Evolutionary conservation across 2,329 filamentous ascomycete genomes (phyloP).

Genomic region (Alternaria triticina): DNA sequence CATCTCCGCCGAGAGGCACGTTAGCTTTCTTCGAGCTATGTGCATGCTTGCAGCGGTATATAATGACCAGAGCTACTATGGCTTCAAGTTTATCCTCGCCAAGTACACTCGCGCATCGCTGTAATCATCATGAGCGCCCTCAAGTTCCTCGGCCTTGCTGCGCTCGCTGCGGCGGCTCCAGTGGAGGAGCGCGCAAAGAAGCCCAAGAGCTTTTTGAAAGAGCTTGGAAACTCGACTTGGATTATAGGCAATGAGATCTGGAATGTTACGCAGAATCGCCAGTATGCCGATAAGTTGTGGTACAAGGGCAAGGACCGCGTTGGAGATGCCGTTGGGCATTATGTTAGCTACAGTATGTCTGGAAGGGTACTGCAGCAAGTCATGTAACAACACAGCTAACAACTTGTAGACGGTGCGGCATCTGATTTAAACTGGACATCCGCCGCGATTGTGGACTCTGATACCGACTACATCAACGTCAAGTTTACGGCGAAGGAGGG

Average conservation of each 20-base stretch:
- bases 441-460: conserved; percentile 52
- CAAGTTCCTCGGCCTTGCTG: conserved; percentile 23
- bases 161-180: conserved; percentile 25
- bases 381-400: not conserved
- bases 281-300: conserved; percentile 51
- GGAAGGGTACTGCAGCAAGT: not conserved
- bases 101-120: not conserved
- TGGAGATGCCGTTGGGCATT: conserved; percentile 51
- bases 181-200: conserved; percentile 28
- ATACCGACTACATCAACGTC: conserved; percentile 56
- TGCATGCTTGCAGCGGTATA: not conserved
- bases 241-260: conserved; percentile 51
- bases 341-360: conserved; percentile 54
- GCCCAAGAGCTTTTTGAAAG: conserved; percentile 43
- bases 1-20: conserved; percentile 19
- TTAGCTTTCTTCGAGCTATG: not conserved
- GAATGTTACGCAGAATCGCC: conserved; percentile 50
- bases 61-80: not conserved
- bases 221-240: conserved; percentile 44
- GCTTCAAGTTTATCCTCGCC: not conserved
- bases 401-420: conserved; percentile 53
- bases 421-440: conserved; percentile 58
- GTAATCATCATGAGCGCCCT: conserved; percentile 19
- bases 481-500: conserved; percentile 56
- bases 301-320: conserved; percentile 53